These are phyloP conservation scores for Termitomyces sp. DNA, from an alignment of 768 basidiomycete species.

Conservation along the genomic window DNA sequence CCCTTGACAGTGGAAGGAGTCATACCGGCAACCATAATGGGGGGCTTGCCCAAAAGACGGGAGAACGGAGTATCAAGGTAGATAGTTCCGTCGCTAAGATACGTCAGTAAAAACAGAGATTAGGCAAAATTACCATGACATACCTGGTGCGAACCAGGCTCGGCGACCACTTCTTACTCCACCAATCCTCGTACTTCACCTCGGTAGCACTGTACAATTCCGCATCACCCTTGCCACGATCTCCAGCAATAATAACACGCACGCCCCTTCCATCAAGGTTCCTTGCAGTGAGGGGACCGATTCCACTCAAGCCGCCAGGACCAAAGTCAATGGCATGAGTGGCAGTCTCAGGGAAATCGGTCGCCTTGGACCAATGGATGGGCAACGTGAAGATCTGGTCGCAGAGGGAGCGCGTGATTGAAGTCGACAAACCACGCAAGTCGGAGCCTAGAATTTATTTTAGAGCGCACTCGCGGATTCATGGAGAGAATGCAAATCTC, in stretches of 20 bases:
- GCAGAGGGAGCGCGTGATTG: slow-evolving; percentile 83
- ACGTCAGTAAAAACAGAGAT: slow-evolving; percentile 6
- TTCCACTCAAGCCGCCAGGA: slow-evolving; percentile 89
- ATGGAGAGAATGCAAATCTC: slow-evolving; percentile 17
- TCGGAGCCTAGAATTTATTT: slow-evolving; percentile 60
- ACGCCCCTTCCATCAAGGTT: slow-evolving; percentile 94
- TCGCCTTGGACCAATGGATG: slow-evolving; percentile 92
- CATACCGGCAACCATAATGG: slow-evolving; percentile 99
- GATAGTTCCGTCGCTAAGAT: slow-evolving; percentile 78
- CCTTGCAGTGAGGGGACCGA: slow-evolving; percentile 84
- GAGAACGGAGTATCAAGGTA: slow-evolving; percentile 97
- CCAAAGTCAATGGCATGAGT: slow-evolving; percentile 98
- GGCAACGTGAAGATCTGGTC: slow-evolving; percentile 90
- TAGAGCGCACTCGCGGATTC: background rate
- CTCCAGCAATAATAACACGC: slow-evolving; percentile 85
- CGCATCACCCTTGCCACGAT: slow-evolving; percentile 81
- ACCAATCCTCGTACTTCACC: slow-evolving; percentile 80
- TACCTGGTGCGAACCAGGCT: slow-evolving; percentile 86
- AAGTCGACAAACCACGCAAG: slow-evolving; percentile 60
- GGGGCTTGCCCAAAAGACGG: slow-evolving; percentile 91
- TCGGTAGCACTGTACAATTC: slow-evolving; percentile 71
- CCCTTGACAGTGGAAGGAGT: slow-evolving; percentile 95
- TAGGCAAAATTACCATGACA: slow-evolving; percentile 17
- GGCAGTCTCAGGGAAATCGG: slow-evolving; percentile 81
- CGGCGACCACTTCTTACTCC: slow-evolving; percentile 87